phyloP scores from a whole-genome alignment of 2,329 filamentous ascomycete genomes.

The Xylaria sp. region DNA sequence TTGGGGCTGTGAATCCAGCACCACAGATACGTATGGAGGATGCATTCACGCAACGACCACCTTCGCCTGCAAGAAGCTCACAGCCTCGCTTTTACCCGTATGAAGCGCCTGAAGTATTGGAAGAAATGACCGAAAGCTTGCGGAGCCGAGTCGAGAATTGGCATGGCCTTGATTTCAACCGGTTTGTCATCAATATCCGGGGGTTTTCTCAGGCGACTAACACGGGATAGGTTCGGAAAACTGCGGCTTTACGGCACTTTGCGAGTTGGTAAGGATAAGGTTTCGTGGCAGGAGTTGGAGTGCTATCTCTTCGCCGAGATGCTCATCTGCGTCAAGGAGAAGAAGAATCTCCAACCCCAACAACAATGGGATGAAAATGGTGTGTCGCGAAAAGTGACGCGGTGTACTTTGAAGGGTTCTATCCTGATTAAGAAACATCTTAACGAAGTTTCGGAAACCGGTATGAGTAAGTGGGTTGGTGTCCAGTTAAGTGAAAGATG shows the following conservation, averaged over 20 bases:
- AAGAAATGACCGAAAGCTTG: constrained; percentile 84
- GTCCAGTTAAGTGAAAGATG: constrained; percentile 30
- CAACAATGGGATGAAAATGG: constrained; percentile 69
- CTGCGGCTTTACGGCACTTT: constrained; percentile 87
- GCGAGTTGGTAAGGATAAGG: constrained; percentile 91
- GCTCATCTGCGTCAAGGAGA: constrained; percentile 99
- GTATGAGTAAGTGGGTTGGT: constrained; percentile 45
- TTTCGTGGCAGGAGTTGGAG: constrained; percentile 96
- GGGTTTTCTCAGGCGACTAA: constrained; percentile 31
- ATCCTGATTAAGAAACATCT: constrained; percentile 98
- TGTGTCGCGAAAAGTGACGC: constrained; percentile 64
- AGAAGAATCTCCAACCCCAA: constrained; percentile 64
- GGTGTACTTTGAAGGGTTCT: constrained; percentile 92
- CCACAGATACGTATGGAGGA: constrained; percentile 56
- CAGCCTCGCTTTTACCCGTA: constrained; percentile 67
- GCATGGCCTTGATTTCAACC: constrained; percentile 91
- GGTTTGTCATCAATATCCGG: constrained; percentile 48
- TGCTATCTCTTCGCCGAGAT: constrained; percentile 98
- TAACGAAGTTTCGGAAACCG: constrained; percentile 79
- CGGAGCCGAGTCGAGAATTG: constrained; percentile 93
- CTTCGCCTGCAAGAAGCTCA: constrained; percentile 61
- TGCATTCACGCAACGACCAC: constrained; percentile 52
- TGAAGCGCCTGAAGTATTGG: constrained; percentile 74
- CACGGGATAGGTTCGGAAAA: constrained; percentile 74
- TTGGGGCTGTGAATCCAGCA: constrained; percentile 57